Base-by-base conservation (phyloP, 345 rosid genomes). In the Capsella bursapastoris region DNA sequence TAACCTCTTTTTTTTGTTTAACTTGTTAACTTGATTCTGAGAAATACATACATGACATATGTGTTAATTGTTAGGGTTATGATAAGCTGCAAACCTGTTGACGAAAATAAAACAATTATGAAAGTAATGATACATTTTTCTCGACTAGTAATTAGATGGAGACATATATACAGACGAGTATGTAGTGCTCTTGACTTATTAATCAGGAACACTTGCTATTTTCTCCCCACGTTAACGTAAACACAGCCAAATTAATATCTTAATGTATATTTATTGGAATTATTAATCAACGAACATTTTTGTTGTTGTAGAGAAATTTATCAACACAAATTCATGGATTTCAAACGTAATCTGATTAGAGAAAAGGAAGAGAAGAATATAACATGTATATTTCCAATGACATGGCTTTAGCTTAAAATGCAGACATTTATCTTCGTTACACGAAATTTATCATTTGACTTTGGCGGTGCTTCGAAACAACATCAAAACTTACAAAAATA, bases 401-500 rank as follows among this genome's bases (percentile, higher is more conserved):
- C 29, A 41, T 29, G 41, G 15, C 45, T 43, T 43, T 52, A 63
- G 55, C 70, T 13, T 63, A 52, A 10, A 50, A 63, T 50, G 25
- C 22, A 40, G 32, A 63, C 11, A 52, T 31, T 63, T 43, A 41
- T 63, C 41, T 7, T 62, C 63, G 68, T 62, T 41, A 28, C 66
- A 48, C 58, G 58, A 70, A 37, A 59, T 6, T 43, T 64, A 55
- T 41, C 64, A 63, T 32, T 64, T 55, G 70, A 55, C 77, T 64
- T 64, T 63, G 31, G 52, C 13, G 55, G 27, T 25, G 45, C 51
- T 7, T 5, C 4, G 8, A 38, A 49, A 40, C 2, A 40, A 53
- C 18, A 58, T 58, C 16, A 48, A 29, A 61, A 35, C 10, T 6
- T n/a, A n/a, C 4, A 51, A 13, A 47, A 34, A 37, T 22, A 68